Conservation (phyloP, 2,329 filamentous ascomycete genomes). For the Fusarium sulawesiense region DNA sequence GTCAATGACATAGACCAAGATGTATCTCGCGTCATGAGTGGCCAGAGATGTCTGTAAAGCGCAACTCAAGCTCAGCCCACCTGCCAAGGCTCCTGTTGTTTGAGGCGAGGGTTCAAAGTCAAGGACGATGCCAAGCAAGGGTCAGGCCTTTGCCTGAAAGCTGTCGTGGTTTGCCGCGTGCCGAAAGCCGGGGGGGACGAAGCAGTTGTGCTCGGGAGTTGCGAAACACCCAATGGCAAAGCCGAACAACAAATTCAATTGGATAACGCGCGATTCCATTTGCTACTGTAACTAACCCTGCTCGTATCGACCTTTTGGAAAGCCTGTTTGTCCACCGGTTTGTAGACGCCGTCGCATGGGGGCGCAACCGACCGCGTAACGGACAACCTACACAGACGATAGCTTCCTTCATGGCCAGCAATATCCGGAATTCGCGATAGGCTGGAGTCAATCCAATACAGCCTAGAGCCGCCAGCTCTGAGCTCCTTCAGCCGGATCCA, state of each 20-base stretch:
- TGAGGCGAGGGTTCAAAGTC: not conserved
- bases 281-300: conserved; percentile 25
- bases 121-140: conserved; percentile 2
- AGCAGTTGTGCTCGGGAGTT: conserved; percentile 9
- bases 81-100: conserved; percentile 22
- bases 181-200: conserved; percentile 12
- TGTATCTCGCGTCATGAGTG: conserved; percentile 25
- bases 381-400: conserved; percentile 33
- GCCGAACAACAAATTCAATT: conserved; percentile 21
- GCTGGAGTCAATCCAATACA: conserved; percentile 7
- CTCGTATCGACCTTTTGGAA: conserved; percentile 8
- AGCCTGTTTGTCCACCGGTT: conserved; percentile 26
- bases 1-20: conserved; percentile 45
- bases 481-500: conserved; percentile 16
- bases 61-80: conserved; percentile 26
- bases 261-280: conserved; percentile 15
- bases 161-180: conserved; percentile 24
- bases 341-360: conserved; percentile 1
- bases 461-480: conserved; percentile 6
- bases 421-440: conserved; percentile 10
- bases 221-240: conserved; percentile 6
- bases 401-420: conserved; percentile 14
- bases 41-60: conserved; percentile 13
- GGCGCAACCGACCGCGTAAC: conserved; percentile 30
- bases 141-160: not conserved